Base-by-base conservation (phyloP, 2,329 filamentous ascomycete genomes). In the Colletotrichum lindemuthianum region DNA sequence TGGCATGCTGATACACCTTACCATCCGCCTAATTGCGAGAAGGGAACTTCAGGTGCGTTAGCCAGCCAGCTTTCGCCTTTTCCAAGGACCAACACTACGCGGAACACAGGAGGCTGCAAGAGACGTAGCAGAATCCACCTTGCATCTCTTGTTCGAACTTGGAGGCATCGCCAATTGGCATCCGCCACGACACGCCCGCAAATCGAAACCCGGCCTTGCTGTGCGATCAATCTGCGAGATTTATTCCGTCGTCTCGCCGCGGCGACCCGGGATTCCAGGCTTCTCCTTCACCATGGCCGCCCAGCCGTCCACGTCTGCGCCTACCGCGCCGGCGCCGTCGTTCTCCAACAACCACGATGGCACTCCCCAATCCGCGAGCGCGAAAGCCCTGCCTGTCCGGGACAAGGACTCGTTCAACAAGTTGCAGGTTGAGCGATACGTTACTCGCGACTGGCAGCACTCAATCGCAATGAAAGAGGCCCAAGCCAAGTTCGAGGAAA, bases 401-500 rank as follows among this genome's bases (percentile, higher is more conserved):
- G 84, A 86, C 71, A 86, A 85, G 74, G 85, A 86, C 59, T 80
- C 82, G 7, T 85, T 86, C 73, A 80, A 83, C 67, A 80, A 78
- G 68, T 73, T 87, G 65, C 76, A 86, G 71, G 79, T 88, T 60
- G 82, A 86, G 71, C 82, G 83, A 58, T 86, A 81, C 72, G 80
- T 84, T 68, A 80, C 79, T 60, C 84, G 82, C 71, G 86, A 88
- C 71, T 79, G 81, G 72, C 76, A 87, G 67, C 84, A 85, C 66
- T 80, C 83, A 13, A 82, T 84, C 9, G 83, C 83, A 63, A 76
- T 88, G 50, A 79, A 79, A 58, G 77, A 83, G 54, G 79, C 81
- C 59, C 82, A 85, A 48, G 81, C 84, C 56, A 81, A 84, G 40
- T 83, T 82, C 57, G 84, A 86, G 67, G 82, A 84, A 53, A 77